These are phyloP conservation scores for Rhododendron simsii DNA, from an alignment of 148 eudicot species.

Conservation along the genomic window DNA sequence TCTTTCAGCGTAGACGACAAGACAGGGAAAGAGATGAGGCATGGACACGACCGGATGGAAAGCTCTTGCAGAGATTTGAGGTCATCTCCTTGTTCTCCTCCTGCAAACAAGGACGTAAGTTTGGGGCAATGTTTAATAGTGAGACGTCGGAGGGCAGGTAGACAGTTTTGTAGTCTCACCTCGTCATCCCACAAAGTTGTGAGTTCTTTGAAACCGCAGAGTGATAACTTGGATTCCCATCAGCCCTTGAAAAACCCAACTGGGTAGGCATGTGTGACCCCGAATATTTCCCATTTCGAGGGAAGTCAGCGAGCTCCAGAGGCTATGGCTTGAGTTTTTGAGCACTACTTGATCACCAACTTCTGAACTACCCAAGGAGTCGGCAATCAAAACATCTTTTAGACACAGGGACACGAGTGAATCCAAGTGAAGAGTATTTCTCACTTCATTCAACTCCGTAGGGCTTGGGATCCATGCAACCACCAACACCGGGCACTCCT, in stretches of 20 bases:
- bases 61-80: not conserved
- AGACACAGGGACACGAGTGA: too few species aligned
- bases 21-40: not conserved
- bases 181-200: not conserved
- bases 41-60: rapidly evolving
- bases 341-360: not conserved
- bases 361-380: not conserved
- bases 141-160: not conserved
- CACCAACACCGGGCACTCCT: too few species aligned
- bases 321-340: not conserved
- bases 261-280: not conserved
- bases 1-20: not conserved
- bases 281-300: not conserved
- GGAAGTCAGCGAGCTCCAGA: not conserved
- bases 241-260: not conserved
- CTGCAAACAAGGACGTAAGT: not conserved
- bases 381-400: too few species aligned
- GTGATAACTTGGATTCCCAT: not conserved
- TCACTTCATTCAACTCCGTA: too few species aligned
- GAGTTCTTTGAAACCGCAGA: not conserved
- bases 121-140: rapidly evolving
- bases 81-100: not conserved
- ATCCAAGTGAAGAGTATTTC: too few species aligned
- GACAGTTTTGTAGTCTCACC: not conserved
- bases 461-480: too few species aligned